Evolutionary conservation across 495 filamentous ascomycete species (phyloP).

Genomic region (Talaromyces stipitatus): DNA sequence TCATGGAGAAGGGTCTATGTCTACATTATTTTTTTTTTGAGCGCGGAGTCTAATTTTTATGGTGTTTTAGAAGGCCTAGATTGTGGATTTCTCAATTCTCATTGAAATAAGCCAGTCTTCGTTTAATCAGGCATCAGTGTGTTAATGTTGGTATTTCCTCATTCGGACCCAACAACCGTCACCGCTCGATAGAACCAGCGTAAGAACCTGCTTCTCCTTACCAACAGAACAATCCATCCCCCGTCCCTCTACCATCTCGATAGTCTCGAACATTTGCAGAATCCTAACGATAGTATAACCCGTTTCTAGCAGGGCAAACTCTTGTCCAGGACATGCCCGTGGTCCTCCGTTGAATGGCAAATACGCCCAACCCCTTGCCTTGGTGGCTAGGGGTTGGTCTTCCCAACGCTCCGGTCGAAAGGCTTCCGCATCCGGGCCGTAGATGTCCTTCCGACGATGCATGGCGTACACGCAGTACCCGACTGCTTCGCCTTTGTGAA

Average conservation of each 20-base stretch:
- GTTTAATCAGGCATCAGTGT: too few relatives aligned
- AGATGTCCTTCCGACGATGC: not conserved
- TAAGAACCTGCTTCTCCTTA: not conserved
- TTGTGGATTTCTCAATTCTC: too few relatives aligned
- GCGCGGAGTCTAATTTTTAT: too few relatives aligned
- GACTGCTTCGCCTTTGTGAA: not conserved
- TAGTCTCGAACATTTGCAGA: not conserved
- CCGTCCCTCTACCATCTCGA: not conserved
- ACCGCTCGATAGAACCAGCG: not conserved
- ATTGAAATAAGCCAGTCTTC: too few relatives aligned
- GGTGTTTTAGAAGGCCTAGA: too few relatives aligned
- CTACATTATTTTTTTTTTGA: not conserved
- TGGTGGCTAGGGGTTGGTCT: not conserved
- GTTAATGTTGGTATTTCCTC: not conserved
- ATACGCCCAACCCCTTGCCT: not conserved
- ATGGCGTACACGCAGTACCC: not conserved
- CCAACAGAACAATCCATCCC: not conserved
- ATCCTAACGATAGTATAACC: not conserved
- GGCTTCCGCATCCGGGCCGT: not conserved
- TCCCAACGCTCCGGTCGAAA: not conserved
- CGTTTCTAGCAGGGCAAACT: not conserved
- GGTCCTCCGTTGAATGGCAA: not conserved
- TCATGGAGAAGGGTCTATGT: not conserved
- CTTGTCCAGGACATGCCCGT: not conserved
- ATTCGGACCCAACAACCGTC: not conserved